Percentiles rank a stretch among this genome's conserved stretches.
Conservation (phyloP, 2,329 filamentous ascomycete genomes). For the Achaetomium macrosporum region DNA sequence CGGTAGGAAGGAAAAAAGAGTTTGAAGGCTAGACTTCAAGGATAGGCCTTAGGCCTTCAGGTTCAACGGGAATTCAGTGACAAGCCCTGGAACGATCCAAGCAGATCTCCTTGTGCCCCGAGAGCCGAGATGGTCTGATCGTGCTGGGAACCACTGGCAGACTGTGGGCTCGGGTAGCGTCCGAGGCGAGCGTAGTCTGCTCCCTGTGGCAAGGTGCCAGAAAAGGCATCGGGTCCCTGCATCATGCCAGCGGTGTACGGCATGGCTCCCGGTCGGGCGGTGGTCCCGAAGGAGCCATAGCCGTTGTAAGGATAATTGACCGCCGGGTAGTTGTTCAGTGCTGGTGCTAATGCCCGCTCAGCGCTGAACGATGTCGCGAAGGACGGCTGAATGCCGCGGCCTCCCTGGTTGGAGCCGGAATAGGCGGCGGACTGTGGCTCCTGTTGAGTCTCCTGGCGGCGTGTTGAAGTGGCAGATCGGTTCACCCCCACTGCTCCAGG, state of each 20-base stretch:
- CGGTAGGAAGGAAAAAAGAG: neutral
- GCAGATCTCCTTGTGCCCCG: slow-evolving; percentile 52
- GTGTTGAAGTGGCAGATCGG: slow-evolving; percentile 43
- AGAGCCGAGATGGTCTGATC: slow-evolving; percentile 39
- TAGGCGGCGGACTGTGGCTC: slow-evolving; percentile 36
- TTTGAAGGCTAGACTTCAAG: too few relatives aligned
- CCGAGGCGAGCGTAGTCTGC: slow-evolving; percentile 44
- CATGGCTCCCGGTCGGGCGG: slow-evolving; percentile 28
- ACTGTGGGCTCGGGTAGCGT: slow-evolving; percentile 41
- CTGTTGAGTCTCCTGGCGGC: slow-evolving; percentile 43
- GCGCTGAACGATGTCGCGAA: slow-evolving; percentile 36
- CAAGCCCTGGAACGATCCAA: slow-evolving; percentile 60
- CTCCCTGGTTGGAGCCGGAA: slow-evolving; percentile 32
- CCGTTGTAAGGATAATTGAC: slow-evolving; percentile 37
- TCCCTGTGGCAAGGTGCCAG: slow-evolving; percentile 35
- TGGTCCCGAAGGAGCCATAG: slow-evolving; percentile 40
- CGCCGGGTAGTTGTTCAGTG: slow-evolving; percentile 35
- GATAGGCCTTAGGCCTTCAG: too few relatives aligned
- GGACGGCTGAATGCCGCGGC: slow-evolving; percentile 38
- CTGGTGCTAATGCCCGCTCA: slow-evolving; percentile 38
- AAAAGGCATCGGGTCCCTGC: slow-evolving; percentile 38
- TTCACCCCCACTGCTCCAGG: slow-evolving; percentile 55
- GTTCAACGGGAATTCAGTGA: slow-evolving; percentile 60
- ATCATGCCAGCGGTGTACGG: slow-evolving; percentile 37
- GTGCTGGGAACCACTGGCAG: slow-evolving; percentile 28